These are phyloP conservation scores for Metschnikowia koreensis DNA, from an alignment of 805 yeast species.

Conservation along the genomic window DNA sequence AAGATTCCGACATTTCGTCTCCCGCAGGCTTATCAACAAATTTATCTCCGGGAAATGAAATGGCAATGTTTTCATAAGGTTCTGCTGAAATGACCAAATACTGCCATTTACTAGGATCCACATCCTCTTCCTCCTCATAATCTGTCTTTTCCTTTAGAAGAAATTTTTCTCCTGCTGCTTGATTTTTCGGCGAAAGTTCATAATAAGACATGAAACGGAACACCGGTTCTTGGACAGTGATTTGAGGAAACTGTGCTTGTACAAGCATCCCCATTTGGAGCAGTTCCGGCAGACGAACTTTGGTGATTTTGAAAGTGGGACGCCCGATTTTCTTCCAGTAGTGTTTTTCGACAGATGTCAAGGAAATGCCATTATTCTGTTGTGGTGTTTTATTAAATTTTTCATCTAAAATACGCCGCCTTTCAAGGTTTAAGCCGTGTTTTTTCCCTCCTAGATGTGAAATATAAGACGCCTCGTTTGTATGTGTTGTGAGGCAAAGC, in stretches of 20 bases:
- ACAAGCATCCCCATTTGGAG: conserved; percentile 64
- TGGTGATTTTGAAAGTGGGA: conserved; percentile 68
- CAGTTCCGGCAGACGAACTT: conserved; percentile 62
- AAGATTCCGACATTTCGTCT: conserved; percentile 27
- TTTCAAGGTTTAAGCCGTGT: conserved; percentile 71
- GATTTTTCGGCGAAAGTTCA: conserved; percentile 52
- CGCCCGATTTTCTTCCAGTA: conserved; percentile 62
- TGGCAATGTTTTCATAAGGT: conserved; percentile 80
- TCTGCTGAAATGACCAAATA: conserved; percentile 82
- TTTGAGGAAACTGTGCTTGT: conserved; percentile 54
- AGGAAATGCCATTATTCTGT: conserved; percentile 27
- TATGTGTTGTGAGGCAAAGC: conserved; percentile 80
- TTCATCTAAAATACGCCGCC: conserved; percentile 46
- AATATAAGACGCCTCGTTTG: conserved; percentile 74
- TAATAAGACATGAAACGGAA: conserved; percentile 75
- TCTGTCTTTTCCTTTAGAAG: conserved; percentile 20
- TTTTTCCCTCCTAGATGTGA: conserved; percentile 83
- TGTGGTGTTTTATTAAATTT: conserved; percentile 22
- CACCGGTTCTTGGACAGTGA: conserved; percentile 53
- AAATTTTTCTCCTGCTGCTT: conserved; percentile 31
- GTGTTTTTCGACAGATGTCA: conserved; percentile 42
- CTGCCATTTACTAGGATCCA: conserved; percentile 48
- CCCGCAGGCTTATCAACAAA: conserved; percentile 38
- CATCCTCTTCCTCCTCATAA: conserved; percentile 19
- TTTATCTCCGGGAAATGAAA: conserved; percentile 68